These are phyloP conservation scores for Termitomyces sp. DNA, from an alignment of 768 basidiomycete genomes.

Conservation along the genomic window DNA sequence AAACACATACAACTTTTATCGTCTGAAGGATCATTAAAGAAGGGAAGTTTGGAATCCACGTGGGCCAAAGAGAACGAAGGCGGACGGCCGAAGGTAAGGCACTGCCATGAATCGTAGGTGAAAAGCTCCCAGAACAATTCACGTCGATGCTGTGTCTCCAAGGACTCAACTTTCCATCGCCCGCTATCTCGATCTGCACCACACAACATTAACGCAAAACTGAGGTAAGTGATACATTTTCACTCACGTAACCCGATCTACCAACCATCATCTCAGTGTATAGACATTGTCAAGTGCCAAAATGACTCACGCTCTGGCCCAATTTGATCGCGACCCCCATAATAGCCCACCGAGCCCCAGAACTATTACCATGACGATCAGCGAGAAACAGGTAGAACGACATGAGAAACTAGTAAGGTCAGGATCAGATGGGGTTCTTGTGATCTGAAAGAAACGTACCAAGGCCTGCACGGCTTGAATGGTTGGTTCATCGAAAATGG, in stretches of 20 bases:
- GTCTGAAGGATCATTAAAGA: constrained; percentile 38
- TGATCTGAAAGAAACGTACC: constrained; percentile 30
- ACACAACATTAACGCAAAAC: constrained; percentile 8
- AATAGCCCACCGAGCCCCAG: constrained; percentile 60
- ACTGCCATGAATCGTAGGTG: constrained; percentile 52
- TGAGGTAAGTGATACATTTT: background rate
- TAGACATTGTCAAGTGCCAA: constrained; percentile 7
- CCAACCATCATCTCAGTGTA: constrained; percentile 1
- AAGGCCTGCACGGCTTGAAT: constrained; percentile 62
- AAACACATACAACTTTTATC: constrained; percentile 52
- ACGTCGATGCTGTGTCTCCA: constrained; percentile 56
- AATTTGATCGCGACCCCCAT: constrained; percentile 69
- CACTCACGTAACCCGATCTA: constrained; percentile 68
- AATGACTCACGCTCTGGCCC: constrained; percentile 56
- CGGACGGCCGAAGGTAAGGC: constrained; percentile 64
- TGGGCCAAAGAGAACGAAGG: constrained; percentile 64
- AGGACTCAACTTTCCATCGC: constrained; percentile 55
- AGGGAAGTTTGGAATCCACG: constrained; percentile 61
- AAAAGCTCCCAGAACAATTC: constrained; percentile 66
- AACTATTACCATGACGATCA: constrained; percentile 61
- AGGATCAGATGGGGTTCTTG: constrained; percentile 10
- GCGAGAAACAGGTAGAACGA: constrained; percentile 63
- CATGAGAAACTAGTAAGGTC: constrained; percentile 51
- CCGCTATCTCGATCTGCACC: constrained; percentile 61
- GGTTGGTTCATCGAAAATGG: constrained; percentile 64